These are phyloP conservation scores for Centaurea solstitialis DNA, from an alignment of 129 eudicot species.

Conservation along the genomic window DNA sequence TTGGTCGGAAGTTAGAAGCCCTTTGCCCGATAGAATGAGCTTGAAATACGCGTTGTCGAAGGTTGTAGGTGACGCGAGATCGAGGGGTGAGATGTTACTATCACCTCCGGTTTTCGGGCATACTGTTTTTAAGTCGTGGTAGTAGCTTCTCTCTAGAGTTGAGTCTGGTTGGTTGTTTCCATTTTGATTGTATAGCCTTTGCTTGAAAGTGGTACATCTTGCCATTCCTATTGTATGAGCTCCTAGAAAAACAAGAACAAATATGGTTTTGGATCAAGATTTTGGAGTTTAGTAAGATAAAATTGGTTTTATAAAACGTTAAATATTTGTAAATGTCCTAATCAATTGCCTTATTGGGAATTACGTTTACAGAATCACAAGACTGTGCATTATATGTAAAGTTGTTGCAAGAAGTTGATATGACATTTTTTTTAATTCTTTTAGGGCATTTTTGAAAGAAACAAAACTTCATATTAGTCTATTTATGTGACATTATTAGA, in stretches of 20 bases:
- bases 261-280: no score
- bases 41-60: slow-evolving; percentile 90
- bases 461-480: background rate
- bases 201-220: slow-evolving; percentile 76
- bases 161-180: slow-evolving; percentile 80
- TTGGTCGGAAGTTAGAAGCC: slow-evolving; percentile 82
- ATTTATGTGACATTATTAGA: no score
- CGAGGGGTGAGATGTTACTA: slow-evolving; percentile 70
- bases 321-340: background rate
- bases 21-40: slow-evolving; percentile 81
- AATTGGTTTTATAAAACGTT: background rate
- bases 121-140: slow-evolving; percentile 62
- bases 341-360: no score
- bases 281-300: background rate
- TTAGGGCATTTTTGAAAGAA: background rate
- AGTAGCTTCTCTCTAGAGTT: slow-evolving; percentile 75
- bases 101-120: slow-evolving; percentile 84
- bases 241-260: slow-evolving; percentile 41
- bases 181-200: slow-evolving; percentile 79
- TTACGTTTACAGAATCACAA: background rate
- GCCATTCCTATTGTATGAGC: slow-evolving; percentile 94
- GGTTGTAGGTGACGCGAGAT: slow-evolving; percentile 64
- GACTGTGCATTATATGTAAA: background rate
- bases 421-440: background rate
- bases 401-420: background rate